Conservation (phyloP, 345 rosid species). For the Citrus hindsii region DNA sequence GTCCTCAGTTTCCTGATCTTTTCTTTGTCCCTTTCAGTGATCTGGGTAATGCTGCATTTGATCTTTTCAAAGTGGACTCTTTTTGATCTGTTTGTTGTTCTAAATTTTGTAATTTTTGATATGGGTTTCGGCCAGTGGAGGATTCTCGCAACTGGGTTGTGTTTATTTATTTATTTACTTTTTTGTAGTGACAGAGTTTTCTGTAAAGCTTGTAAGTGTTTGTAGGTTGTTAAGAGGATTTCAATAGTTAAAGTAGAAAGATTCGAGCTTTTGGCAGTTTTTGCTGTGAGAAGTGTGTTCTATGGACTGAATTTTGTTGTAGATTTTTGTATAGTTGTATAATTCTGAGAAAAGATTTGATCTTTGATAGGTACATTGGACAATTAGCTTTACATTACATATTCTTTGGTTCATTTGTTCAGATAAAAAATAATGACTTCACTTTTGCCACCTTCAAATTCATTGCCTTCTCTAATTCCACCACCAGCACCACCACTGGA, state of each 20-base stretch:
- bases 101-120: constrained; percentile 7
- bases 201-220: neutral
- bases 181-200: constrained; percentile 5
- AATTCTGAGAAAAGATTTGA: constrained; percentile 6
- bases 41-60: constrained; percentile 39
- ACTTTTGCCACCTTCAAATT: constrained; percentile 39
- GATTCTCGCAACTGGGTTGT: constrained; percentile 11
- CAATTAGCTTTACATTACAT: constrained; percentile 12
- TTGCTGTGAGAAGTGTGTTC: neutral
- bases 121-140: constrained; percentile 19
- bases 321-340: neutral
- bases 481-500: constrained; percentile 35
- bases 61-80: neutral
- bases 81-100: constrained; percentile 7
- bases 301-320: neutral
- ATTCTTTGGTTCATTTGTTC: neutral
- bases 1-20: constrained; percentile 19
- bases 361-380: constrained; percentile 15
- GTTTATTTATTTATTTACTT: constrained; percentile 2
- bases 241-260: neutral
- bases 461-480: constrained; percentile 29
- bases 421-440: constrained; percentile 42
- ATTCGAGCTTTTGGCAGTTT: constrained; percentile 6
- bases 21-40: constrained; percentile 6
- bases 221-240: constrained; percentile 7